Conservation (phyloP, 768 basidiomycete species). For the Trametes sanguinea region DNA sequence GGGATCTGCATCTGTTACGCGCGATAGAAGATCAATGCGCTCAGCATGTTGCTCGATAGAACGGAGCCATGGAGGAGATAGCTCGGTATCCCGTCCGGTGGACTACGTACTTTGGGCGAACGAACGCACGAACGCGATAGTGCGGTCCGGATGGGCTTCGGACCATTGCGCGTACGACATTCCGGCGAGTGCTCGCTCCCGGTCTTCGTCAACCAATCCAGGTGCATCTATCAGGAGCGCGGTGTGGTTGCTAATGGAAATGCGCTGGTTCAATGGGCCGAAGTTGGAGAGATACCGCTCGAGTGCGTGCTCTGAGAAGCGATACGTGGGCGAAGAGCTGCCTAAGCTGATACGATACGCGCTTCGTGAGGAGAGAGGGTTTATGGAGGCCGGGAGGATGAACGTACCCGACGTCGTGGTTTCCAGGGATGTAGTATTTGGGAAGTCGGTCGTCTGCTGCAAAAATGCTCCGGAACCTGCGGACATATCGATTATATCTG, state of each 20-base stretch:
- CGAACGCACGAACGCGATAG: conserved; percentile 48
- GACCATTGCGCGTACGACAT: conserved; percentile 50
- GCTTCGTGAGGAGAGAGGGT: conserved; percentile 9
- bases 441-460: conserved; percentile 40
- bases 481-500: conserved; percentile 75
- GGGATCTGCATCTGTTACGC: conserved; percentile 1
- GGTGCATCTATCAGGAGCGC: conserved; percentile 75
- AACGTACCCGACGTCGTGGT: conserved; percentile 82
- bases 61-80: background rate
- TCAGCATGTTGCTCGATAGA: background rate
- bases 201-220: conserved; percentile 73
- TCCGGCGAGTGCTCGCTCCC: conserved; percentile 45
- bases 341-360: conserved; percentile 32
- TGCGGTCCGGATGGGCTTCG: conserved; percentile 44
- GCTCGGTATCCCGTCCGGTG: background rate
- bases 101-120: conserved; percentile 42
- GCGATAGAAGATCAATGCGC: background rate
- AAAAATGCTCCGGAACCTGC: conserved; percentile 75
- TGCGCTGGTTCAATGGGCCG: conserved; percentile 66
- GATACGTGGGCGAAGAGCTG: conserved; percentile 17
- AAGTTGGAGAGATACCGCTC: conserved; percentile 74
- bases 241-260: conserved; percentile 70
- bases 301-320: conserved; percentile 30
- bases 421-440: conserved; percentile 80
- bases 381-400: conserved; percentile 1